A percentile compares a stretch with the other conserved stretches of the same genome.
These are phyloP conservation scores for Penicillium sumatraense DNA, from an alignment of 2,329 filamentous ascomycete species.

Conservation along the genomic window DNA sequence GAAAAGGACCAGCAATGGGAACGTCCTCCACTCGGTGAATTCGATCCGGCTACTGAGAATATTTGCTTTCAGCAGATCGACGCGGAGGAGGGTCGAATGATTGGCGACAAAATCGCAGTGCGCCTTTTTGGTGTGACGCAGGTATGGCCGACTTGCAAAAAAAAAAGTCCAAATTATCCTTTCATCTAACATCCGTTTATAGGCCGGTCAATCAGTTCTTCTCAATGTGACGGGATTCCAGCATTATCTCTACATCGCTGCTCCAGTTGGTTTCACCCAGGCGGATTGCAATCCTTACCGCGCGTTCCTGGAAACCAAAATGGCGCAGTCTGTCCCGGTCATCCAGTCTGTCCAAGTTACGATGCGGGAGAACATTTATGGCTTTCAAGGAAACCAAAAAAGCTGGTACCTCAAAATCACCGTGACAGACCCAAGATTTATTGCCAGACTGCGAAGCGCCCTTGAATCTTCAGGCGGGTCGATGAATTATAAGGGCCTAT, in stretches of 20 bases:
- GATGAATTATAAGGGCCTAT: conserved; percentile 90
- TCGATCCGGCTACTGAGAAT: conserved; percentile 67
- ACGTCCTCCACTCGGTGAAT: conserved; percentile 64
- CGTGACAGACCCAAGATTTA: conserved; percentile 84
- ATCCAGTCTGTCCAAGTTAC: conserved; percentile 83
- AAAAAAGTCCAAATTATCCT: neutral
- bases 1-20: conserved; percentile 96
- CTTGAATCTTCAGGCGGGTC: conserved; percentile 69
- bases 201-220: conserved; percentile 84
- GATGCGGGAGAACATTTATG: conserved; percentile 88
- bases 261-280: conserved; percentile 78
- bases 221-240: conserved; percentile 94
- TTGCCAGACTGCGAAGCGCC: conserved; percentile 72
- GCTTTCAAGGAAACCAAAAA: conserved; percentile 90
- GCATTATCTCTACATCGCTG: conserved; percentile 93
- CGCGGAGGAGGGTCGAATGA: conserved; percentile 82
- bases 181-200: conserved; percentile 16
- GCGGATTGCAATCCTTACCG: conserved; percentile 80
- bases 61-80: conserved; percentile 97
- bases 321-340: conserved; percentile 72
- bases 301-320: conserved; percentile 75
- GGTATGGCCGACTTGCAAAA: conserved; percentile 47
- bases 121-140: conserved; percentile 94
- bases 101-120: conserved; percentile 76
- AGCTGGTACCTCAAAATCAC: conserved; percentile 93